phyloP scores from a whole-genome alignment of 192 early-diverging fungal species.

The Funneliformis geosporum region DNA sequence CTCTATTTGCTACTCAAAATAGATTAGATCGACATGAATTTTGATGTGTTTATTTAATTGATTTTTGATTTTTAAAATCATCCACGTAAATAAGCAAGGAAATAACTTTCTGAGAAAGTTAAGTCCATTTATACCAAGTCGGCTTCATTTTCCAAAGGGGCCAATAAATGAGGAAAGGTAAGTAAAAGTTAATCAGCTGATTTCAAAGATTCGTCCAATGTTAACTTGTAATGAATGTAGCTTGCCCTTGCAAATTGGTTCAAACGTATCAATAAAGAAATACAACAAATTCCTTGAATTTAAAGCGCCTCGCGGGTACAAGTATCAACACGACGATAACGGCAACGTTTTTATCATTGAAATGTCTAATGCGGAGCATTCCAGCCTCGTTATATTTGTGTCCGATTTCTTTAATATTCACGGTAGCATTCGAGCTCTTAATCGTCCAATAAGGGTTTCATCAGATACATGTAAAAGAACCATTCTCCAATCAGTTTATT shows the following conservation, averaged over 20 bases:
- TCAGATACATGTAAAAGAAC: constrained; percentile 12
- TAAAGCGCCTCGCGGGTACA: constrained; percentile 16
- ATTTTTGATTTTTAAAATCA: too few relatives aligned
- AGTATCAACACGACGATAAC: not conserved
- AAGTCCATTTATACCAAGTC: not conserved
- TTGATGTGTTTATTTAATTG: too few relatives aligned
- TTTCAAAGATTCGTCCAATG: constrained; percentile 21
- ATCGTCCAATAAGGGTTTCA: not conserved
- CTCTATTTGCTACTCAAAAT: too few relatives aligned
- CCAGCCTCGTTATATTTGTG: not conserved
- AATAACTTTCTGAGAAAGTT: too few relatives aligned
- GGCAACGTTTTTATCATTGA: constrained; percentile 13
- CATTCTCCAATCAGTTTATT: not conserved
- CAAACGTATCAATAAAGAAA: constrained; percentile 11
- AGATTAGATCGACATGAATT: too few relatives aligned
- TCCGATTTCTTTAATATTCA: not conserved
- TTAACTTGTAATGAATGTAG: constrained; percentile 12
- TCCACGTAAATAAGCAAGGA: too few relatives aligned
- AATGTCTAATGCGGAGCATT: not conserved
- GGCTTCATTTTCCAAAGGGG: constrained; percentile 3
- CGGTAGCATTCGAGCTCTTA: not conserved
- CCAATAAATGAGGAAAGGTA: not conserved
- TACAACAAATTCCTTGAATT: constrained; percentile 4
- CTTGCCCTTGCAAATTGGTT: not conserved
- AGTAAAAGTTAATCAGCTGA: not conserved